Evolutionary conservation across 2,329 filamentous ascomycete genomes (phyloP).

Genomic region (Lasiodiplodia citricola): DNA sequence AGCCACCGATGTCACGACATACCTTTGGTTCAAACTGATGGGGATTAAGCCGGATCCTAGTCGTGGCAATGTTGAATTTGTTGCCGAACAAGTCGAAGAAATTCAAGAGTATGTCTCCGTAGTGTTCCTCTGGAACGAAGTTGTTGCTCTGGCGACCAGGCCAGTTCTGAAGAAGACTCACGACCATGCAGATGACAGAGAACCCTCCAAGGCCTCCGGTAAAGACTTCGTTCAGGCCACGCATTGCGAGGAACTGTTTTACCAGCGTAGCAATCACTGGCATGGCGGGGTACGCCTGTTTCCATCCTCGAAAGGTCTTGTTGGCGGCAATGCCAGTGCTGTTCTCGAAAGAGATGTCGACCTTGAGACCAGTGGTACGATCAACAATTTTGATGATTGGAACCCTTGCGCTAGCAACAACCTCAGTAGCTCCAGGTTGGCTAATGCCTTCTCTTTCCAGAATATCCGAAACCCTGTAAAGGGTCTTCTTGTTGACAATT

Average conservation of each 20-base stretch:
- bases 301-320: constrained; percentile 82
- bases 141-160: constrained; percentile 69
- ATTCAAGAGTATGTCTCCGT: constrained; percentile 81
- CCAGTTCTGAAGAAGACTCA: constrained; percentile 83
- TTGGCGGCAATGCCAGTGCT: constrained; percentile 79
- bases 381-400: constrained; percentile 94
- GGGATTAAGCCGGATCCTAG: constrained; percentile 77
- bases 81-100: constrained; percentile 92
- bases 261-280: constrained; percentile 83
- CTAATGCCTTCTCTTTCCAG: constrained; percentile 65
- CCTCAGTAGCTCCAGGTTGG: constrained; percentile 63
- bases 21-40: constrained; percentile 81
- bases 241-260: constrained; percentile 91
- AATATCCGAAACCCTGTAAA: constrained; percentile 68
- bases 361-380: constrained; percentile 74
- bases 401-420: constrained; percentile 79
- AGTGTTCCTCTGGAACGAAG: constrained; percentile 66
- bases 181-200: constrained; percentile 89
- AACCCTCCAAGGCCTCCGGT: constrained; percentile 93
- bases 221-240: constrained; percentile 87
- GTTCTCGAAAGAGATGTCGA: constrained; percentile 97
- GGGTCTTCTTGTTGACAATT: constrained; percentile 58
- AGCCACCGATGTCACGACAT: constrained; percentile 34
- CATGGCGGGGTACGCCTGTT: constrained; percentile 79
- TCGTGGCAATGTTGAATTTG: constrained; percentile 70